Evolutionary conservation across 2,329 filamentous ascomycete species (phyloP), one percentile per base, ranked within the genome.

Genomic region (Trichoderma breve): DNA sequence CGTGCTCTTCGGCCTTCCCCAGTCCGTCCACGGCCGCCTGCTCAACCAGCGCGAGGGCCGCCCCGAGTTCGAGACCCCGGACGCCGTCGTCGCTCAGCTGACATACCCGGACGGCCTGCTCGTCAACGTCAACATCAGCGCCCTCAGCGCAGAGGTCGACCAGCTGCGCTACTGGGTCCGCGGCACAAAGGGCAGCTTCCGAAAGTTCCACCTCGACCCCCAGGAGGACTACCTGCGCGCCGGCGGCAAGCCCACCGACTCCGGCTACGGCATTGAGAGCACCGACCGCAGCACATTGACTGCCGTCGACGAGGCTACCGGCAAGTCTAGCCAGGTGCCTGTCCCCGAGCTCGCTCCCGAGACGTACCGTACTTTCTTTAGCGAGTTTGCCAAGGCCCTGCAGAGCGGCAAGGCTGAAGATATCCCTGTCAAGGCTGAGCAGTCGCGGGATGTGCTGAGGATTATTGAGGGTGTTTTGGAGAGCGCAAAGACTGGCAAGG

Each of bases 151-250:
- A 3, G 92, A 95, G 81, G 84, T 84, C 28, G 84, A 88, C 73
- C 93, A 95, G 83, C 84, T 92, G 72, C 84, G 93, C 51, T 95
- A 91, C 84, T 95, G 93, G 92, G 85, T 95, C 11, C 85, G 92
- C 30, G 93, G 93, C 26, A 88, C 88, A 21, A 90, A 91, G 81
- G 93, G 92, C 1, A 92, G 88, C 77, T 95, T 91, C 81, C 91
- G 88, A 83, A 95, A 95, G 85, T 82, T 83, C 51, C 84, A 86
- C 69, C 84, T 95, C 2, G 93, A 96, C 79, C 83, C 89, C 1
- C 93, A 95, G 81, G 93, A 96, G 82, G 88, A 90, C 71, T 91
- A 94, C 80, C 86, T 95, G 68, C 88, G 88, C 79, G 84, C 82
- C 2, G 92, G 92, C 9, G 80, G 88, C 75, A 86, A 85, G 79